Base-by-base conservation (phyloP, 2,329 filamentous ascomycete genomes). In the Beauveria sp. region DNA sequence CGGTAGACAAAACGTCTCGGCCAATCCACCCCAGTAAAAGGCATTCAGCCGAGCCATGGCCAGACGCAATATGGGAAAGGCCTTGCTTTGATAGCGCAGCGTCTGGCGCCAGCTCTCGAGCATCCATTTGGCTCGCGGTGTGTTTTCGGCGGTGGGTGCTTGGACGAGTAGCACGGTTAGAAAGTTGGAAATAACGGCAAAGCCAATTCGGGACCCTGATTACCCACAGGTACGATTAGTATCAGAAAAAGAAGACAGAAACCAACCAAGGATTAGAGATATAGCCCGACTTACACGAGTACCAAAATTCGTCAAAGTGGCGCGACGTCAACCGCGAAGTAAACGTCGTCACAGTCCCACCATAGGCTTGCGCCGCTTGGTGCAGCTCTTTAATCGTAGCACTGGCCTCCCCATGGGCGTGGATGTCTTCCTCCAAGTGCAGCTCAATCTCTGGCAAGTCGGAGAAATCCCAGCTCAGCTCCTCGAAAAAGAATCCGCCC, bases 161-260 rank as follows among this genome's bases (percentile, higher is more conserved):
- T 65, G 64, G 3, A 65, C 61, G 3, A 64, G 60, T 4, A 65
- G 61, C 22, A 64, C 24, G 20, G 57, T 58, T n/a, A 65, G 58
- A 53, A 65, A 65, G 46, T 64, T 65, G 24, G 63, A 63, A 4
- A 65, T 62, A 2, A 63, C 54, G 16, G 64, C 64, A 24, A 64
- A 65, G 30, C 62, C 58, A 18, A 61, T 61, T 7, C 62, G 47
- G 14, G 62, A 61, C 61, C 58, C 62, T 62, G 12, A n/a, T 26
- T n/a, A 43, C n/a, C 1, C 49, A 34, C 14, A 51, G 8, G 40
- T 22, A 42, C 45, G 7, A n/a, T 28, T 59, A 28, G 30, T 49
- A 58, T 30, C n/a, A 56, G 8, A 20, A 30, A 28, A 30, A 16
- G 20, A 40, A 9, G 28, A 18, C 24, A 26, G 18, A 20, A 34